phyloP scores from a whole-genome alignment of 1,139 yeast species.

The Ogataea hybrid region DNA sequence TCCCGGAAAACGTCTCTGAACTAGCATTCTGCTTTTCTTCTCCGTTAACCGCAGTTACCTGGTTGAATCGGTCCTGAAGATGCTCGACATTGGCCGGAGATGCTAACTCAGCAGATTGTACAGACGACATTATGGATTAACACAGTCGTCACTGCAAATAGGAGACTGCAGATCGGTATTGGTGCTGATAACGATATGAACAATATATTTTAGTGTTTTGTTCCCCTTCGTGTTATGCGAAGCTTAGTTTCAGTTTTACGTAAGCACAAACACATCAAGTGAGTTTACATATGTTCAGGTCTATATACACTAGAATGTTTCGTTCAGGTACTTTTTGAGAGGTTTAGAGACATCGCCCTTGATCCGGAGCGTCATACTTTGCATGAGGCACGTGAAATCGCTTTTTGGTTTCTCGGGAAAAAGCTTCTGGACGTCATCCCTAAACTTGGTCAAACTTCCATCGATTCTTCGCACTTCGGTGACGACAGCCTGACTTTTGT shows the following conservation, averaged over 20 bases:
- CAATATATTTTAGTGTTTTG: constrained; percentile 1
- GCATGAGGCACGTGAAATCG: constrained; percentile 41
- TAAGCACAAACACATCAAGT: not conserved
- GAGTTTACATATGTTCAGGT: not conserved
- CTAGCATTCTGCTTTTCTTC: not conserved
- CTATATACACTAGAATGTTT: constrained; percentile 20
- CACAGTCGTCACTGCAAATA: too few species aligned
- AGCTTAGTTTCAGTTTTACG: not conserved
- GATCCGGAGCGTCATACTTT: constrained; percentile 43
- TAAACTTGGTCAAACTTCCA: constrained; percentile 60
- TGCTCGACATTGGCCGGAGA: not conserved
- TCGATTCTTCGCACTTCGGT: constrained; percentile 65
- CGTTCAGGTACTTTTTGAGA: constrained; percentile 36
- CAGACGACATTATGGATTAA: not conserved
- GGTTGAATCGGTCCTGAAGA: not conserved
- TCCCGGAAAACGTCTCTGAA: constrained; percentile 7
- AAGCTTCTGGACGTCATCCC: constrained; percentile 52
- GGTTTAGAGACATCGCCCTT: constrained; percentile 56
- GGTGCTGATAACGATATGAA: not conserved
- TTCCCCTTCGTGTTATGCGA: constrained; percentile 4
- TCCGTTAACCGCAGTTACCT: not conserved
- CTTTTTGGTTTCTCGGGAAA: constrained; percentile 45
- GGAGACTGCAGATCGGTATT: too few species aligned
- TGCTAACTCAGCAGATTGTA: not conserved
- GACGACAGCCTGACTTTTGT: constrained; percentile 46